A percentile compares a stretch with the other conserved stretches of the same genome.
phyloP scores from a whole-genome alignment of 305 asterid genomes.

The Fraxinus angustifolia region DNA sequence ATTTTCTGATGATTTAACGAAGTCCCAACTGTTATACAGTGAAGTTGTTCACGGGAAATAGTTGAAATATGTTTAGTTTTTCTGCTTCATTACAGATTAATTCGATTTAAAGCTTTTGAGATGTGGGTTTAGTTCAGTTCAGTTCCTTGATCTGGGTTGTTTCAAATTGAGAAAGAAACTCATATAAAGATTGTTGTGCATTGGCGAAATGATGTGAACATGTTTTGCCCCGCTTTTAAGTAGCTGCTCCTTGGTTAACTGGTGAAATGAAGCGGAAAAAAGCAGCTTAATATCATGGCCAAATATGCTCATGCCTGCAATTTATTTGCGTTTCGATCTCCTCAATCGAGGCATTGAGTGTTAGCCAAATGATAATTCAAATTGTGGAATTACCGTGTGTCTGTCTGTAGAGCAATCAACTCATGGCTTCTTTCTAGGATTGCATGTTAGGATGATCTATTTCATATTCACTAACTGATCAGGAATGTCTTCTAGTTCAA shows the following conservation, averaged over 20 bases:
- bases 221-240: background rate
- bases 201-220: background rate
- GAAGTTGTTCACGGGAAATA: background rate
- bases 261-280: background rate
- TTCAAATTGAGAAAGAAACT: slow-evolving; percentile 12
- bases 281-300: background rate
- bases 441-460: background rate
- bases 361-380: background rate
- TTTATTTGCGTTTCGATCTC: slow-evolving; percentile 1
- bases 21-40: slow-evolving; percentile 7
- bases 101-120: background rate
- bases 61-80: background rate
- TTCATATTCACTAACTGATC: background rate
- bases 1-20: slow-evolving; percentile 1
- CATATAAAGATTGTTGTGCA: background rate
- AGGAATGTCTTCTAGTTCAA: background rate
- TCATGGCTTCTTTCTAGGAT: background rate
- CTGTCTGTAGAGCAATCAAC: background rate
- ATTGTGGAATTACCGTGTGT: background rate
- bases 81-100: background rate
- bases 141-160: background rate
- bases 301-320: background rate
- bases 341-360: slow-evolving; percentile 18
- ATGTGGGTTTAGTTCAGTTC: slow-evolving; percentile 7
- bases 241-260: background rate